Evolutionary conservation across 2,329 filamentous ascomycete genomes (phyloP), one percentile per base, ranked within the genome.

Genomic region (Acarospora socialis): DNA sequence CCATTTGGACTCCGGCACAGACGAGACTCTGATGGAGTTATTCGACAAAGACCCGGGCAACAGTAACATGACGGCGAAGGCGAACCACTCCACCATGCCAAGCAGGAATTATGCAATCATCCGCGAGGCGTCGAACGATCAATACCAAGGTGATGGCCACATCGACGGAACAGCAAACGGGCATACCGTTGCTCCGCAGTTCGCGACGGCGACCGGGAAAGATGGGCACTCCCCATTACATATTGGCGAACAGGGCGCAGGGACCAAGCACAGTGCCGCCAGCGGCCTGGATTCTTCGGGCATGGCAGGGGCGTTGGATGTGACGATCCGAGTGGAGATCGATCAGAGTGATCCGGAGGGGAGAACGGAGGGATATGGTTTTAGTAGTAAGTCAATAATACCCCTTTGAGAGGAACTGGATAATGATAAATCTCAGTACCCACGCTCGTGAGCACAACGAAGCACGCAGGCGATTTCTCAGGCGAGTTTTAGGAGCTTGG

Each of bases 21-120:
- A 77, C 42, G 73, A 77, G 54, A 77, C 72, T 1, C 56, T 77
- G 3, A 66, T 77, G 44, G 60, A 69, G 32, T 56, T 76, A 40
- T 76, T 76, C 47, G 61, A 77, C 50, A 62, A 65, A 44, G 68
- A 75, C 43, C 73, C 73, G 4, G 66, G 66, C 7, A 57, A 61
- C 19, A 50, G 56, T 12, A 25, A 15, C 4, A 17, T 4, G n/a
- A 17, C 15, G 34, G 70, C 75, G 1, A 61, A 61, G 25, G 77
- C 68, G 49, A 94, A 94, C 55, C 70, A 81, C 41, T 80, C 82
- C 39, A 94, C 86, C 7, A 94, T 94, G 73, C 72, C 73, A 1
- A 70, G 65, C 30, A 61, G 73, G 33, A 76, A 77, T 51, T 76
- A 70, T 47, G 72, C 72, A 35, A 70, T 70, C 48, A 69, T 77